These are phyloP conservation scores for Kluyveromyces wickerhamii DNA, from an alignment of 805 yeast species.

Conservation along the genomic window DNA sequence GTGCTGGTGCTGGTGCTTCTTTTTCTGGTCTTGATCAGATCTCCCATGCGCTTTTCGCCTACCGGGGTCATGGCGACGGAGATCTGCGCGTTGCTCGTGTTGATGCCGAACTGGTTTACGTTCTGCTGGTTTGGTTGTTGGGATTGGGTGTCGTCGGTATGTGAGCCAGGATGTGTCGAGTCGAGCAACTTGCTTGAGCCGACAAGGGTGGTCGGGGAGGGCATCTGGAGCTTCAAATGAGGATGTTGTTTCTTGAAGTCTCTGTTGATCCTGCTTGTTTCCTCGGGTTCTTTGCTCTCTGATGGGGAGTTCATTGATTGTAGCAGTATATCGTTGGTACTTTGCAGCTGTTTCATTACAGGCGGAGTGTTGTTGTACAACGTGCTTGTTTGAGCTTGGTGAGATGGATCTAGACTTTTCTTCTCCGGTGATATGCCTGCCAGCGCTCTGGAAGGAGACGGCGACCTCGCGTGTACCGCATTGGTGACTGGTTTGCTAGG, in stretches of 20 bases:
- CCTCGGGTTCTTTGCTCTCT: constrained; percentile 12
- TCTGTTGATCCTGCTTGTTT: constrained; percentile 22
- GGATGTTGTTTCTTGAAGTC: constrained; percentile 41
- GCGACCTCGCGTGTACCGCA: constrained; percentile 30
- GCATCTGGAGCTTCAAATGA: constrained; percentile 64
- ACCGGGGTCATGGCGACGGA: constrained; percentile 77
- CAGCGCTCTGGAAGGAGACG: constrained; percentile 37
- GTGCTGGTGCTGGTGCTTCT: constrained; percentile 7
- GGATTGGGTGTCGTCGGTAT: constrained; percentile 9
- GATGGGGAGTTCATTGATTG: constrained; percentile 28
- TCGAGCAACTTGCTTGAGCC: constrained; percentile 23
- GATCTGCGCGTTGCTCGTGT: constrained; percentile 41
- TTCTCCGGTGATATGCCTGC: constrained; percentile 8
- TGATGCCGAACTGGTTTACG: constrained; percentile 62
- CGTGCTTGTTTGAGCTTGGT: constrained; percentile 26
- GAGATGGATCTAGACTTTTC: constrained; percentile 14
- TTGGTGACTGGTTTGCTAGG: constrained; percentile 1
- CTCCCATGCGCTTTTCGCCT: constrained; percentile 37
- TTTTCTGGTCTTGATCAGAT: constrained; percentile 9
- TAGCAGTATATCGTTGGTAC: constrained; percentile 16
- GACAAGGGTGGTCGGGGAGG: constrained; percentile 51
- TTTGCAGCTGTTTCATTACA: constrained; percentile 30
- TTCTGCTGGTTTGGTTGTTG: constrained; percentile 29
- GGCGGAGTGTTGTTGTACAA: constrained; percentile 33
- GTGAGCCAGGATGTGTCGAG: constrained; percentile 33